Evolutionary conservation across 2,329 filamentous ascomycete species (phyloP), one percentile per base, ranked within the genome.

Genomic region (Pseudogymnoascus sp.): DNA sequence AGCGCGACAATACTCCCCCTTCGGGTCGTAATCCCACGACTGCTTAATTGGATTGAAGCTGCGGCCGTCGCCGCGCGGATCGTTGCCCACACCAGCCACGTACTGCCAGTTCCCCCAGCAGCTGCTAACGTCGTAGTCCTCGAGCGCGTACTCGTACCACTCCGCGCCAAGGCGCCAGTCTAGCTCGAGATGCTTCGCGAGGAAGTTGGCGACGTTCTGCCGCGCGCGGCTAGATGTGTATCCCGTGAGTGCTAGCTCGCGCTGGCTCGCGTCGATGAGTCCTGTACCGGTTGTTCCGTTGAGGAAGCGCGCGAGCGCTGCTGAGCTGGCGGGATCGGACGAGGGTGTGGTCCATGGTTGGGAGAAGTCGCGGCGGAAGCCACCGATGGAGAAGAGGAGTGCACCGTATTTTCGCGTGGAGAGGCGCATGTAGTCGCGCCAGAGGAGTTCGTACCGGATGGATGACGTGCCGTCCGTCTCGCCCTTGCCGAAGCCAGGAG

Each of bases 61-160:
- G n/a, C 90, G 79, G 0, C 83, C 83, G 67, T 88, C 83, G 5
- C 86, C 85, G 21, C 89, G 78, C 0, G 89, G 90, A 67, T 93
- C 89, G 67, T 92, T 92, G 6, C 90, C 90, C 0, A 93, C 88
- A 0, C 90, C 90, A 0, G 89, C 82, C 0, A 90, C 84, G 65
- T 93, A 93, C 73, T 92, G 89, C 90, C 89, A 92, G 69, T 91
- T 92, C 8, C 85, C 85, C 89, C 89, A 93, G 68, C 92, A 92
- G 64, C 82, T 88, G 12, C 82, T 84, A 0, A 89, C 81, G 68
- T 93, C 90, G 71, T 92, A 91, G 71, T 94, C 90, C 31, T 87
- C 78, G 2, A 92, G 79, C 70, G 89, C 77, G 71, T 82, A 84
- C 72, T 93, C 90, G 70, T 92, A 93, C 88, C 88, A 93, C 72